Base-by-base conservation (phyloP, 2,329 filamentous ascomycete species). In the Claviceps pazoutovae region DNA sequence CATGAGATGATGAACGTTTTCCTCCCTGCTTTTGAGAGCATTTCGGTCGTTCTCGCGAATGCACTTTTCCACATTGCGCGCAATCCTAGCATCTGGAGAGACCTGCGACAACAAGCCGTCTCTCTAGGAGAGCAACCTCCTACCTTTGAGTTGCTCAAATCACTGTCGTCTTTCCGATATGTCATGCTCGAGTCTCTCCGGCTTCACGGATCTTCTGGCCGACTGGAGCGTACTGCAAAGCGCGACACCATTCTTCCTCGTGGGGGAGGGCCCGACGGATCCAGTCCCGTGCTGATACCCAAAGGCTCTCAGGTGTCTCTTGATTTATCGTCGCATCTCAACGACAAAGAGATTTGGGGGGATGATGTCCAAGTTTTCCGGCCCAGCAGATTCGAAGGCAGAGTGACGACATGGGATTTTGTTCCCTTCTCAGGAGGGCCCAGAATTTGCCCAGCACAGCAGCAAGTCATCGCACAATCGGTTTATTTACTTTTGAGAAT, bases 1-100 rank as follows among this genome's bases (percentile, higher is more conserved):
- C 51, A 43, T 21, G 51, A 53, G 30, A 53, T 50, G 51, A 47
- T 53, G 48, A 50, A 53, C 21, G 48, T 53, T 14, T 53, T 53
- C 44, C 48, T 53, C 9, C 51, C 51, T 13, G 43, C 48, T 5
- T 53, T 53, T 39, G 48, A 53, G 37, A 53, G 43, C 21, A 50
- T 42, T 17, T 46, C 48, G 9, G 44, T 44, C 16, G 45, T 50
- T 9, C 9, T 53, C 21, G 43, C 51, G 2, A 53, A 50, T 16
- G 44, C 48, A 3, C 48, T 53, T 5, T 53, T 53, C 34, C 51
- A 53, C n/a, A 30, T 53, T 37, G 51, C 51, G 21, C 51, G 51
- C 17, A 42, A 48, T n/a, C 26, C 51, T 17, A 39, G 43, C 9
- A 50, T 51, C 44, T 53, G 51, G 51, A n/a, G 7, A 17, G 51